Conservation (phyloP, 768 basidiomycete genomes). For the Termitomyces sp. region DNA sequence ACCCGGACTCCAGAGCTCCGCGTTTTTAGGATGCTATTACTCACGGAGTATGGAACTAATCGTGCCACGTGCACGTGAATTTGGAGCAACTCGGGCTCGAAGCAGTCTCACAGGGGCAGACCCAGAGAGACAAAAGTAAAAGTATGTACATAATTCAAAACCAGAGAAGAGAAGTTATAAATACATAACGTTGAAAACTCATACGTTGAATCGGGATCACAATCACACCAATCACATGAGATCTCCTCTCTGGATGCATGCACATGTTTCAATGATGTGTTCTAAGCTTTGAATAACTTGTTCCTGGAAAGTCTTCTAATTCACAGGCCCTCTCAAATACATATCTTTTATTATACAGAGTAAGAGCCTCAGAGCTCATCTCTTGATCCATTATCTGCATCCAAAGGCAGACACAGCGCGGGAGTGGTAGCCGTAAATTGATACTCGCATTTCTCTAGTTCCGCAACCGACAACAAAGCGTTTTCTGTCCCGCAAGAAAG, state of each 20-base stretch:
- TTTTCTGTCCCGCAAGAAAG: slow-evolving; percentile 87
- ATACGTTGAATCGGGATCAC: too few relatives aligned
- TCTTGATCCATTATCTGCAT: slow-evolving; percentile 26
- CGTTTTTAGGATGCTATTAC: background rate
- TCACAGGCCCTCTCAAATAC: background rate
- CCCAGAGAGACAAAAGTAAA: too few relatives aligned
- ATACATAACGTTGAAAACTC: too few relatives aligned
- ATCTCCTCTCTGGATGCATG: too few relatives aligned
- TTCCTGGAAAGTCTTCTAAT: background rate
- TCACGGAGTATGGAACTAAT: background rate
- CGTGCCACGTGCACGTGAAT: background rate
- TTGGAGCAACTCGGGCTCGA: background rate
- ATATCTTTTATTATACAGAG: background rate
- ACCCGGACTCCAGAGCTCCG: background rate
- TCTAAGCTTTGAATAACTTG: background rate
- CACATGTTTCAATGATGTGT: background rate
- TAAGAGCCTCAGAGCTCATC: slow-evolving; percentile 33
- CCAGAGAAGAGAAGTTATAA: too few relatives aligned
- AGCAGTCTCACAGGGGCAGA: too few relatives aligned
- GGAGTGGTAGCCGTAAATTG: slow-evolving; percentile 81
- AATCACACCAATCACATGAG: too few relatives aligned
- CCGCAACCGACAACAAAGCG: slow-evolving; percentile 66
- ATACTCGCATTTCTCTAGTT: slow-evolving; percentile 97
- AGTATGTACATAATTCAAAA: too few relatives aligned
- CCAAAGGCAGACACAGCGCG: slow-evolving; percentile 68